phyloP scores from a whole-genome alignment of 768 basidiomycete genomes.

The Leccinum broughii region DNA sequence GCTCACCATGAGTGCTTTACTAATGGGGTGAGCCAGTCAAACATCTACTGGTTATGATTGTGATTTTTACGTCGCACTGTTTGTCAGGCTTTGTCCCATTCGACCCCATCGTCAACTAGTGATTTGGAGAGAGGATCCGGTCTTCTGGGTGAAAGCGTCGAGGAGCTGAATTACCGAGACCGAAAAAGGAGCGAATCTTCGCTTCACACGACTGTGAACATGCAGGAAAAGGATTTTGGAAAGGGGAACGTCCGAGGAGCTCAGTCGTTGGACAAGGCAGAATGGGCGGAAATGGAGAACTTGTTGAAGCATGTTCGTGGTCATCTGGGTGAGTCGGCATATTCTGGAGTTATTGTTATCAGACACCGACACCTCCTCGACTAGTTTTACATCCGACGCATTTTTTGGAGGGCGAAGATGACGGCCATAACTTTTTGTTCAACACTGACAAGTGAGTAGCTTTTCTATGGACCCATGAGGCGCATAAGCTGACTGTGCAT shows the following conservation, averaged over 20 bases:
- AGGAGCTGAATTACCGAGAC: slow-evolving; percentile 22
- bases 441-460: slow-evolving; percentile 71
- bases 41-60: background rate
- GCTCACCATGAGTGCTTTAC: slow-evolving; percentile 71
- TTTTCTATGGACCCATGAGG: background rate
- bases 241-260: slow-evolving; percentile 44
- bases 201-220: slow-evolving; percentile 21
- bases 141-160: slow-evolving; percentile 16
- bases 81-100: slow-evolving; percentile 41
- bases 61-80: slow-evolving; percentile 5
- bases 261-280: slow-evolving; percentile 80
- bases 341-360: background rate
- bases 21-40: slow-evolving; percentile 57
- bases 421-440: slow-evolving; percentile 91
- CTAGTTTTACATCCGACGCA: slow-evolving; percentile 82
- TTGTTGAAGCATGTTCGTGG: slow-evolving; percentile 76
- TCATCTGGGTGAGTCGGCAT: slow-evolving; percentile 67
- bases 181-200: slow-evolving; percentile 23
- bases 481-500: slow-evolving; percentile 7
- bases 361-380: background rate
- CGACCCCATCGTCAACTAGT: slow-evolving; percentile 48
- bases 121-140: slow-evolving; percentile 48
- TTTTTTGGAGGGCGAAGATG: slow-evolving; percentile 93
- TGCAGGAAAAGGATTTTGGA: slow-evolving; percentile 39
- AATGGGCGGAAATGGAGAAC: slow-evolving; percentile 88